These are phyloP conservation scores for Entophlyctis luteolus DNA, from an alignment of 192 early-diverging fungal species.

Conservation along the genomic window DNA sequence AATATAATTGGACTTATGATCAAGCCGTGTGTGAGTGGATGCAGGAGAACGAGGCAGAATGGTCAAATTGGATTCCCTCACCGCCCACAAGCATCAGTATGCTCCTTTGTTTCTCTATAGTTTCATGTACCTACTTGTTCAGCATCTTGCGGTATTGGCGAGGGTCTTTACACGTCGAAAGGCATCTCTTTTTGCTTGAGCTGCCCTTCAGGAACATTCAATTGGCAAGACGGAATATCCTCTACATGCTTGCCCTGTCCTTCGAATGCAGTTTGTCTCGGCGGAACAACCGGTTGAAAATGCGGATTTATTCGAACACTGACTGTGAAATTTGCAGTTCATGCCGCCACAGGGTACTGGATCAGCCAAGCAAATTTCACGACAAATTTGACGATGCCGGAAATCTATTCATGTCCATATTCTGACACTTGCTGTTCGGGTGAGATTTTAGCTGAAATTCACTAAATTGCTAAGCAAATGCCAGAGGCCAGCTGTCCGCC, in stretches of 20 bases:
- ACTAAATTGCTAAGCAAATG: background rate
- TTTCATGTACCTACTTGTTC: background rate
- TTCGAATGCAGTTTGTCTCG: background rate
- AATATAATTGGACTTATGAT: constrained; percentile 19
- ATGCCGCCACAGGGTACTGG: background rate
- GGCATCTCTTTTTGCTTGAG: background rate
- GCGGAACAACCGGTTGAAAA: background rate
- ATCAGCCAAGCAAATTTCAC: background rate
- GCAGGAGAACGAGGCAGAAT: background rate
- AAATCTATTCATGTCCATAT: constrained; percentile 26
- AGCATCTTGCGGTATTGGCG: background rate
- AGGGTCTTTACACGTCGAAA: background rate
- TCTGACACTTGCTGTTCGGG: constrained; percentile 15
- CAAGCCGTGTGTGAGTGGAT: constrained; percentile 23
- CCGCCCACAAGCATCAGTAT: constrained; percentile 2
- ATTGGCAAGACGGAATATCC: background rate
- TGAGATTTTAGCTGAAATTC: background rate
- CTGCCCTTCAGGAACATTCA: constrained; percentile 9
- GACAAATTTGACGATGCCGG: background rate
- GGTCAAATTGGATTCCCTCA: constrained; percentile 3
- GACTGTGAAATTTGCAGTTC: background rate
- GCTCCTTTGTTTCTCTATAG: background rate
- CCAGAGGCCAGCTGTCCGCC: constrained; percentile 9
- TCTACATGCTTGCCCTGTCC: constrained; percentile 2
- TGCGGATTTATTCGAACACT: background rate